These are phyloP conservation scores for Mytilinidion resinicola DNA, from an alignment of 495 filamentous ascomycete species.

Conservation along the genomic window DNA sequence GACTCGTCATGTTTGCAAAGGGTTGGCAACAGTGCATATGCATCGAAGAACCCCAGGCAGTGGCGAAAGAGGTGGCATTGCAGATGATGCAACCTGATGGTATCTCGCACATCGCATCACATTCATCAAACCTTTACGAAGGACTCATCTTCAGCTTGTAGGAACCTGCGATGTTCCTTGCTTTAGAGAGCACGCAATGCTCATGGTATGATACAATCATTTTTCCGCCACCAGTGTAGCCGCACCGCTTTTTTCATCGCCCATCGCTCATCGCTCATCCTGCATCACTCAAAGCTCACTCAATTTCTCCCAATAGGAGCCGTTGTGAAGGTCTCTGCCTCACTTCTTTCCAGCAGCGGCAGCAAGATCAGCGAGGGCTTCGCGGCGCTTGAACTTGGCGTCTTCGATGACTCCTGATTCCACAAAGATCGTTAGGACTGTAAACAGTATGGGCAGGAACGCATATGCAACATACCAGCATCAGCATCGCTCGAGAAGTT, in stretches of 20 bases:
- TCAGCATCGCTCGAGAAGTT: constrained; percentile 64
- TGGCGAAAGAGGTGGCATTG: too few relatives aligned
- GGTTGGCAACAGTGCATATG: too few relatives aligned
- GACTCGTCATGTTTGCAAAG: too few relatives aligned
- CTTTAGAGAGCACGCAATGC: background rate
- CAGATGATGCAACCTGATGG: too few relatives aligned
- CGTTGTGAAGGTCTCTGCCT: background rate
- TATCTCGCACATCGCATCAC: too few relatives aligned
- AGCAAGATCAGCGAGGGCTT: constrained; percentile 59
- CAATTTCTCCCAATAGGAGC: background rate
- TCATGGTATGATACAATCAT: background rate
- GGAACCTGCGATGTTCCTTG: too few relatives aligned
- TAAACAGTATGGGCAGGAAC: background rate
- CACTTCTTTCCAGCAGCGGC: constrained; percentile 37
- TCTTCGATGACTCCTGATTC: constrained; percentile 58
- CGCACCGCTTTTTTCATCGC: background rate
- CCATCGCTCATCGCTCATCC: background rate
- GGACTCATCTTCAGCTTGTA: too few relatives aligned
- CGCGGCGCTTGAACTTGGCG: constrained; percentile 65
- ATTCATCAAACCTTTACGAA: too few relatives aligned
- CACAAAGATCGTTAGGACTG: background rate
- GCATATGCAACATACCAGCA: constrained; percentile 45
- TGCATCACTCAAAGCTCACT: too few relatives aligned
- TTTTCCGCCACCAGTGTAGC: background rate
- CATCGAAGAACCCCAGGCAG: too few relatives aligned